Evolutionary conservation across 2,329 filamentous ascomycete genomes (phyloP).

Genomic region (Aureobasidium sp.): DNA sequence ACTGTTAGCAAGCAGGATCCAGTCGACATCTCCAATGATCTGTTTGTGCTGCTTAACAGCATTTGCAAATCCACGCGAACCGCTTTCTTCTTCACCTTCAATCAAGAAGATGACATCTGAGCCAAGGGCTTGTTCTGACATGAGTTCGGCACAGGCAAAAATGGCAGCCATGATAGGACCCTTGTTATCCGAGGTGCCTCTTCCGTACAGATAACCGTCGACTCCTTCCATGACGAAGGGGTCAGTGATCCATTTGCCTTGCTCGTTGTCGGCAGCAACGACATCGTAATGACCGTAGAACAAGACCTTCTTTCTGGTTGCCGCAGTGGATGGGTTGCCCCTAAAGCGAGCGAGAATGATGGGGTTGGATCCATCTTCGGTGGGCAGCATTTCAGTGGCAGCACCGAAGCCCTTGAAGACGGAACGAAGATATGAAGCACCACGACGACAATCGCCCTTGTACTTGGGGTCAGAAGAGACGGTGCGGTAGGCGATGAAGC

Average conservation of each 20-base stretch:
- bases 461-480: slow-evolving; percentile 81
- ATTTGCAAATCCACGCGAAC: slow-evolving; percentile 81
- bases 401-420: slow-evolving; percentile 90
- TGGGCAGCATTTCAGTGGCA: slow-evolving; percentile 81
- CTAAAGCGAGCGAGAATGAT: slow-evolving; percentile 88
- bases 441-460: slow-evolving; percentile 83
- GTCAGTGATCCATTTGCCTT: slow-evolving; percentile 75
- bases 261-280: slow-evolving; percentile 76
- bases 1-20: slow-evolving; percentile 91
- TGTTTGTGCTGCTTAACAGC: slow-evolving; percentile 72
- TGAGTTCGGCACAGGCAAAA: slow-evolving; percentile 84
- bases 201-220: slow-evolving; percentile 88
- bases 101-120: slow-evolving; percentile 92
- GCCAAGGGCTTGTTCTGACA: slow-evolving; percentile 71
- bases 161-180: slow-evolving; percentile 90
- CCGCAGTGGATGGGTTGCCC: slow-evolving; percentile 58
- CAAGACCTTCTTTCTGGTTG: slow-evolving; percentile 71
- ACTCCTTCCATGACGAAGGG: slow-evolving; percentile 85
- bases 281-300: slow-evolving; percentile 99
- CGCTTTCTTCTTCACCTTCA: slow-evolving; percentile 93
- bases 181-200: slow-evolving; percentile 97
- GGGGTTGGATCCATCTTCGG: slow-evolving; percentile 70
- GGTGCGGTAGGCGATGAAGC: slow-evolving; percentile 87
- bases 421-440: slow-evolving; percentile 80
- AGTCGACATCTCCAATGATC: slow-evolving; percentile 83